Evolutionary conservation across 345 rosid genomes (phyloP), one percentile per base, ranked within the genome.

Genomic region (Pugionium cornutum): DNA sequence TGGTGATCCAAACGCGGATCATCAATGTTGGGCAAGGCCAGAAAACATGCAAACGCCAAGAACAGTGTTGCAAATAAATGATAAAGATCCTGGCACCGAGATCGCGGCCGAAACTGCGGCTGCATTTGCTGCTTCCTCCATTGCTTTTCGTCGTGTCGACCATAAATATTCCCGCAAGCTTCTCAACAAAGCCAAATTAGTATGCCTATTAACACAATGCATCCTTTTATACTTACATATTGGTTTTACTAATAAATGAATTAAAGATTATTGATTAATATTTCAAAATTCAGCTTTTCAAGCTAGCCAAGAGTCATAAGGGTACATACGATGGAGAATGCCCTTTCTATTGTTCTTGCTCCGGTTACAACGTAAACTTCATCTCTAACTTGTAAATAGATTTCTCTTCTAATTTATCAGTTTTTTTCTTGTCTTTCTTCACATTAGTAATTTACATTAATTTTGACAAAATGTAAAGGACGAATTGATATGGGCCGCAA

Each of bases 291-390:
- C 83, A 92, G 97, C 88, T 92, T 37, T 92, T 81, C 50, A 29
- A 75, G 62, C 79, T 92, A 29, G 96, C 98, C 0, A 85, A 79
- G 62, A 9, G 64, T 6, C 82, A 83, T 75, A 86, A 83, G 74
- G 91, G 89, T 67, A 86, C 87, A 18, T 92, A 34, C 46, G 96
- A 88, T 44, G 97, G 98, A 75, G 98, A 88, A 80, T 92, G 97
- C 77, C 98, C 98, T 42, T 92, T 88, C 77, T 89, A 92, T 67
- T 92, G 98, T 82, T 92, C 98, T 35, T 79, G 50, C 83, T 86
- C 96, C 4, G 98, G 98, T 74, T 92, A 83, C 73, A 76, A 89
- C 25, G 98, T 92, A 83, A 4, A 27, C 28, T 34, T 55, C 52
- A 41, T 48, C 67, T 61, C 44, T 50, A 45, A 18, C 48, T 35